A percentile compares a stretch with the other conserved stretches of the same genome.
Evolutionary conservation across 2,329 filamentous ascomycete genomes (phyloP).

Genomic region (Fusarium subtropicale): DNA sequence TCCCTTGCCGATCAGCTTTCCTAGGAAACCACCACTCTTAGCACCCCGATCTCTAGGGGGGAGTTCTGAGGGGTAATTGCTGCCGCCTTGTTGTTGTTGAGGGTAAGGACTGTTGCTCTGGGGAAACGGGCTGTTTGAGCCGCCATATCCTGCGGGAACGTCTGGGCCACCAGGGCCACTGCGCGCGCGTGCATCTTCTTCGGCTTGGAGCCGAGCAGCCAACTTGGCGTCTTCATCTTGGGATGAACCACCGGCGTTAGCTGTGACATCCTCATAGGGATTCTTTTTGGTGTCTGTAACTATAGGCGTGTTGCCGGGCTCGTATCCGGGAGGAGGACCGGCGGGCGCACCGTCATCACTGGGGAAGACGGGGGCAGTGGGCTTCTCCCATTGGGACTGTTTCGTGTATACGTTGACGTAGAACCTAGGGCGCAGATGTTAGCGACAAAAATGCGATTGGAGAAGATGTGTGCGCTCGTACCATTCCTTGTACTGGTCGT

Average conservation of each 20-base stretch:
- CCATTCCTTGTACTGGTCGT: slow-evolving; percentile 90
- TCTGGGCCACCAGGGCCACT: slow-evolving; percentile 47
- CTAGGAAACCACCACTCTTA: slow-evolving; percentile 60
- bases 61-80: slow-evolving; percentile 54
- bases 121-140: slow-evolving; percentile 47
- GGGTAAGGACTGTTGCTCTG: slow-evolving; percentile 46
- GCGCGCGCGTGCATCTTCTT: slow-evolving; percentile 76
- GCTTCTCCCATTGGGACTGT: slow-evolving; percentile 89
- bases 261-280: slow-evolving; percentile 68
- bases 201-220: slow-evolving; percentile 82
- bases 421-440: slow-evolving; percentile 68
- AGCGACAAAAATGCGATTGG: slow-evolving; percentile 12
- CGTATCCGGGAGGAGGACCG: slow-evolving; percentile 77
- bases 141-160: slow-evolving; percentile 51
- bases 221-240: slow-evolving; percentile 76
- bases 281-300: slow-evolving; percentile 73
- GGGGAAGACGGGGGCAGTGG: slow-evolving; percentile 74
- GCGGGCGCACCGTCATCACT: slow-evolving; percentile 58
- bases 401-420: slow-evolving; percentile 92
- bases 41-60: slow-evolving; percentile 56
- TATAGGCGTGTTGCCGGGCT: slow-evolving; percentile 55
- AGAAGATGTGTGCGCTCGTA: slow-evolving; percentile 50
- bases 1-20: slow-evolving; percentile 65
- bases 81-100: slow-evolving; percentile 39
- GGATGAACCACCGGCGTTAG: slow-evolving; percentile 51